Percentiles rank a stretch among this genome's conserved stretches.
Conservation (phyloP, 2,329 filamentous ascomycete species). For the Aspergillus thermomutatus region DNA sequence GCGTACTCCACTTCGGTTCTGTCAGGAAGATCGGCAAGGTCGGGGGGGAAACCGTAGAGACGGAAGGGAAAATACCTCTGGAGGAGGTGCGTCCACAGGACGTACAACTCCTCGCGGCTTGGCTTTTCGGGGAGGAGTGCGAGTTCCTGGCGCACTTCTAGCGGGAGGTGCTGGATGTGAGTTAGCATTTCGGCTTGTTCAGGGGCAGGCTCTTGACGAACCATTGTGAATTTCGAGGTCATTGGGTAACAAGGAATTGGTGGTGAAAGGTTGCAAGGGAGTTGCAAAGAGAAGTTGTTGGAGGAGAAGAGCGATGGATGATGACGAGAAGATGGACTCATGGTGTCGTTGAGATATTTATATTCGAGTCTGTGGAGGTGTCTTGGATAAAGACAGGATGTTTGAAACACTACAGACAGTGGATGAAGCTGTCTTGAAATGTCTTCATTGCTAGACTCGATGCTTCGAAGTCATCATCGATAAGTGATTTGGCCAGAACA, state of each 20-base stretch:
- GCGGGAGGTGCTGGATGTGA: background rate
- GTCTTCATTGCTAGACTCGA: background rate
- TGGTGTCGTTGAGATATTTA: background rate
- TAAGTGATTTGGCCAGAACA: constrained; percentile 33
- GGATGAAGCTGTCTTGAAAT: background rate
- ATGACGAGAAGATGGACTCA: background rate
- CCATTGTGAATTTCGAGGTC: background rate
- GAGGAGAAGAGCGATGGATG: background rate
- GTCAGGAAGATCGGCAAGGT: background rate
- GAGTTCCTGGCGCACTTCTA: background rate
- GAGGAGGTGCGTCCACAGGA: background rate
- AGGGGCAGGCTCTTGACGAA: background rate
- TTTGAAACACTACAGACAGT: background rate
- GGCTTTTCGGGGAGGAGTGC: background rate
- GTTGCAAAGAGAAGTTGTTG: no score
- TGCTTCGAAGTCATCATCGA: constrained; percentile 27
- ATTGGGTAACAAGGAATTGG: no score
- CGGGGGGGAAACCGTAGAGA: background rate
- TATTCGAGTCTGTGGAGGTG: background rate
- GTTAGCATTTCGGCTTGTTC: background rate
- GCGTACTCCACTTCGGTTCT: background rate
- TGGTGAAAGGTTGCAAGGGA: no score
- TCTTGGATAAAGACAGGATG: background rate
- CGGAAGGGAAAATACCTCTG: background rate
- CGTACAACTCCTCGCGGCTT: background rate